Evolutionary conservation across 2,329 filamentous ascomycete species (phyloP).

Genomic region (Penicillium sp.): DNA sequence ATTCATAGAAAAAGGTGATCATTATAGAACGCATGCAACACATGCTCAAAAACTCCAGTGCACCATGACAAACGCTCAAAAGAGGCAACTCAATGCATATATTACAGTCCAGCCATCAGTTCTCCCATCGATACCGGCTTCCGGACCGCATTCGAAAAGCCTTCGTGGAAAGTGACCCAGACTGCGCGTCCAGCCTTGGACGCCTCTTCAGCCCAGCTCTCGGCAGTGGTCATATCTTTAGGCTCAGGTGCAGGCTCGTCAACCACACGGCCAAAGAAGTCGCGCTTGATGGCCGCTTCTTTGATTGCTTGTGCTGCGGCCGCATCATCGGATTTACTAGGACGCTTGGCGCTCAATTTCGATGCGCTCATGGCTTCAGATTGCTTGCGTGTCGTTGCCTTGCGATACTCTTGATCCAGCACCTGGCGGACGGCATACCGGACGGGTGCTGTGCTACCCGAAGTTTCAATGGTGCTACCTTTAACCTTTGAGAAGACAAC

Average conservation of each 20-base stretch:
- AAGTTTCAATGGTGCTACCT: conserved; percentile 45
- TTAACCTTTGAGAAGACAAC: conserved; percentile 58
- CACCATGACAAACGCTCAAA: conserved; percentile 7
- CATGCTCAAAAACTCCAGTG: not conserved
- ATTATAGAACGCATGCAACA: not conserved
- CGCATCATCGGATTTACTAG: conserved; percentile 29
- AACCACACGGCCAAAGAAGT: conserved; percentile 82
- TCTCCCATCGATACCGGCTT: conserved; percentile 82
- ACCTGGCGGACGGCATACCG: conserved; percentile 94
- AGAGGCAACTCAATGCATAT: not conserved
- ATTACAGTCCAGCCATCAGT: conserved; percentile 57
- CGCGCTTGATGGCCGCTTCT: conserved; percentile 59
- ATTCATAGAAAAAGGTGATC: not conserved
- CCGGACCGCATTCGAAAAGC: conserved; percentile 85
- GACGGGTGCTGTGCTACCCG: conserved; percentile 65
- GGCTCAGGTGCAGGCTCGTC: conserved; percentile 43
- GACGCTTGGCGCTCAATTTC: conserved; percentile 25
- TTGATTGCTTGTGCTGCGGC: conserved; percentile 23
- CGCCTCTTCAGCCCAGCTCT: conserved; percentile 34
- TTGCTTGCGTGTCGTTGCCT: conserved; percentile 66
- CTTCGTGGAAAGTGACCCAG: conserved; percentile 89
- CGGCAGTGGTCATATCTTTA: conserved; percentile 37
- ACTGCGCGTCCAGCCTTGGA: conserved; percentile 57
- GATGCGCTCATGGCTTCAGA: conserved; percentile 53
- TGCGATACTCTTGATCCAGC: conserved; percentile 83